Conservation (phyloP, 805 yeast species). For the Scheffersomyces ergatensis region DNA sequence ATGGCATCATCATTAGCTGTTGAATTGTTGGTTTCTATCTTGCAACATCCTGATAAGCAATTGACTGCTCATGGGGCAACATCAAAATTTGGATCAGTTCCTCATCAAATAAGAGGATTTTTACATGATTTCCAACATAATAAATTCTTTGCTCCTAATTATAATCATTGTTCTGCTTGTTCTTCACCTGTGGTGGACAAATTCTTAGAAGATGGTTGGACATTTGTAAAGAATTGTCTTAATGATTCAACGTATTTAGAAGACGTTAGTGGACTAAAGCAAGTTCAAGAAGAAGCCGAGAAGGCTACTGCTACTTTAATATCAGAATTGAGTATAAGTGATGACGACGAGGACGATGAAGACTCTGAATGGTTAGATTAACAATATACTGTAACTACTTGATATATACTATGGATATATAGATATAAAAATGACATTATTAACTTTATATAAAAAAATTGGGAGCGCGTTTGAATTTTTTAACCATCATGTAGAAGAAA, state of each 20-base stretch:
- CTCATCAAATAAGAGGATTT: conserved; percentile 92
- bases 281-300: conserved; percentile 73
- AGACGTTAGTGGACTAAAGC: conserved; percentile 71
- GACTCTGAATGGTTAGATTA: conserved; percentile 3
- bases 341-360: conserved; percentile 13
- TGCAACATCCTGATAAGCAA: conserved; percentile 62
- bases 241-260: conserved; percentile 68
- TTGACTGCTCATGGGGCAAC: conserved; percentile 34
- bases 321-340: conserved; percentile 23
- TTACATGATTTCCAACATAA: conserved; percentile 61
- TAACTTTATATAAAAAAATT: no score
- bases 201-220: conserved; percentile 66
- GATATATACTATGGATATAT: no score
- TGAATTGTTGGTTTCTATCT: conserved; percentile 69
- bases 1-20: conserved; percentile 85
- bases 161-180: conserved; percentile 84
- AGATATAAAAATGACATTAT: no score
- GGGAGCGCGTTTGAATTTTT: not conserved
- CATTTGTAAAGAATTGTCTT: conserved; percentile 71
- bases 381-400: not conserved
- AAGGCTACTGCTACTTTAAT: conserved; percentile 32
- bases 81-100: conserved; percentile 61
- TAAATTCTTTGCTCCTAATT: conserved; percentile 69
- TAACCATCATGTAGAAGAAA: no score
- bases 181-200: conserved; percentile 55